These are phyloP conservation scores for Pisolithus sp. DNA, from an alignment of 768 basidiomycete species.

Conservation along the genomic window DNA sequence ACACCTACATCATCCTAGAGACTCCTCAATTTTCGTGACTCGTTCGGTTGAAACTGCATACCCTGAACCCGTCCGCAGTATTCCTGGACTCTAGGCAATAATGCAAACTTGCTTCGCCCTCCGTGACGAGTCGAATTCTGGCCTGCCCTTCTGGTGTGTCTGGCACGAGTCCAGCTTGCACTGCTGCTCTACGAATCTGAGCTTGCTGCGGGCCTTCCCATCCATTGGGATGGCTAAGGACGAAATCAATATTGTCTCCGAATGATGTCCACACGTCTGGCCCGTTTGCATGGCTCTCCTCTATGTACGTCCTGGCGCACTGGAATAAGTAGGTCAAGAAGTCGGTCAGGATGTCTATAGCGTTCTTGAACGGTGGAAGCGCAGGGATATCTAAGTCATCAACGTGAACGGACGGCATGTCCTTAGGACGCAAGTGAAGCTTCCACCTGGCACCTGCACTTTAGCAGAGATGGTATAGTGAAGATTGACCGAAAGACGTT, in stretches of 20 bases:
- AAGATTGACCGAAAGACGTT: neutral
- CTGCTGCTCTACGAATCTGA: slow-evolving; percentile 38
- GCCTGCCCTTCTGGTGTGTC: slow-evolving; percentile 30
- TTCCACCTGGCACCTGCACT: slow-evolving; percentile 25
- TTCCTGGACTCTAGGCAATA: slow-evolving; percentile 38
- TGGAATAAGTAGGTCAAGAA: slow-evolving; percentile 42
- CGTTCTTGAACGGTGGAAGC: slow-evolving; percentile 38
- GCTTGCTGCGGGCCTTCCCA: slow-evolving; percentile 42
- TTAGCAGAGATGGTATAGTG: slow-evolving; percentile 6
- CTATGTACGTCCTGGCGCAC: slow-evolving; percentile 38
- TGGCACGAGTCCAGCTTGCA: slow-evolving; percentile 35
- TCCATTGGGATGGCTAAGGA: slow-evolving; percentile 44
- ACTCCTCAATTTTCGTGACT: neutral
- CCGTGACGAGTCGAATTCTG: slow-evolving; percentile 41
- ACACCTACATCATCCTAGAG: slow-evolving; percentile 40
- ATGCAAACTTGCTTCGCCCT: slow-evolving; percentile 50
- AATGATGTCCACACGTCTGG: slow-evolving; percentile 36
- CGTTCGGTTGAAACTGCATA: neutral
- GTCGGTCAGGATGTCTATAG: slow-evolving; percentile 41
- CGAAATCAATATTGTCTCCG: slow-evolving; percentile 35
- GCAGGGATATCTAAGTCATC: slow-evolving; percentile 31
- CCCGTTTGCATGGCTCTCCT: slow-evolving; percentile 41
- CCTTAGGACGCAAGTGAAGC: slow-evolving; percentile 28
- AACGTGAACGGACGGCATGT: slow-evolving; percentile 16
- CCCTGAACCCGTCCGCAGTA: slow-evolving; percentile 23